Conservation (phyloP, 1,284 basidiomycete species). For the Limonomyces culmigenus region DNA sequence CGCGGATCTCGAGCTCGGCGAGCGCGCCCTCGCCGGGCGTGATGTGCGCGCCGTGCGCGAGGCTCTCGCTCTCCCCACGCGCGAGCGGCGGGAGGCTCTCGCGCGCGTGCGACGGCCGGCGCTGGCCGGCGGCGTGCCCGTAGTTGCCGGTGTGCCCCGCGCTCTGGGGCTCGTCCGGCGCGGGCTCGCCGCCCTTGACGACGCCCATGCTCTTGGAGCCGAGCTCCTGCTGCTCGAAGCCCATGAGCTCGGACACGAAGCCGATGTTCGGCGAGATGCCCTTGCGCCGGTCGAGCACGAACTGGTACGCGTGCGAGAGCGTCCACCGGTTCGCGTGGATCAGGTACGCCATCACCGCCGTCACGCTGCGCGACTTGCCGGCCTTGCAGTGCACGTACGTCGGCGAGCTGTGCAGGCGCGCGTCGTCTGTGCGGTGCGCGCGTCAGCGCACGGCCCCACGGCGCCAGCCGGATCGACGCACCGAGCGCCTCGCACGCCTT, state of each 20-base stretch:
- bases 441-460: slow-evolving; percentile 2
- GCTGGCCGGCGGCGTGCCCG: slow-evolving; percentile 23
- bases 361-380: slow-evolving; percentile 92
- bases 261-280: slow-evolving; percentile 97
- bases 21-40: slow-evolving; percentile 37
- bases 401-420: slow-evolving; percentile 71
- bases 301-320: slow-evolving; percentile 76
- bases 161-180: slow-evolving; percentile 7
- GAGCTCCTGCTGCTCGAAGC: slow-evolving; percentile 81
- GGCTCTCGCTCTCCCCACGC: slow-evolving; percentile 2
- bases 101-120: slow-evolving; percentile 42
- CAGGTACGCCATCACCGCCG: slow-evolving; percentile 91
- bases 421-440: slow-evolving; percentile 62
- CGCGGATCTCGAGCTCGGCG: slow-evolving; percentile 74
- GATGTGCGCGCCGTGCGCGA: slow-evolving; percentile 19
- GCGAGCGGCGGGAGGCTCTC: slow-evolving; percentile 54
- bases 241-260: slow-evolving; percentile 94
- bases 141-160: slow-evolving; percentile 15
- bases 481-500: slow-evolving; percentile 79
- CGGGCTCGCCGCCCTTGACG: slow-evolving; percentile 22
- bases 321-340: slow-evolving; percentile 96
- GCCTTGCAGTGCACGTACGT: slow-evolving; percentile 96
- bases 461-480: slow-evolving; percentile 20
- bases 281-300: slow-evolving; percentile 79
- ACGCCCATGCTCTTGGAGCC: slow-evolving; percentile 70